phyloP scores from a whole-genome alignment of 2,329 filamentous ascomycete species.

The Aspergillus eucalypticola region DNA sequence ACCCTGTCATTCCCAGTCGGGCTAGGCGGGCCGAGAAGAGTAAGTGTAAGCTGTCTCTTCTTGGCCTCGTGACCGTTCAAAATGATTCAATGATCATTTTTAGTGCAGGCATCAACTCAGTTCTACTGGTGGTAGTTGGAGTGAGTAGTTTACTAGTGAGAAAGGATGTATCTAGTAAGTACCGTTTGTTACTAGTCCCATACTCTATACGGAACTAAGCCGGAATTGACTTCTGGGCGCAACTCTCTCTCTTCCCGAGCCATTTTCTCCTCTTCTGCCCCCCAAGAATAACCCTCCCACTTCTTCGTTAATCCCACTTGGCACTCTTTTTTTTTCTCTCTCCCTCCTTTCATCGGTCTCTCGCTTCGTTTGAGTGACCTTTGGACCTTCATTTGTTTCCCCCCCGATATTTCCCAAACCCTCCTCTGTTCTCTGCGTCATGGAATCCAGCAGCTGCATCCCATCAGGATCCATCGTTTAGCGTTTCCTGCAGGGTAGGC shows the following conservation, averaged over 20 bases:
- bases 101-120: too few relatives aligned
- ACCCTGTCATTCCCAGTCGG: not conserved
- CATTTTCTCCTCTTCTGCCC: not conserved
- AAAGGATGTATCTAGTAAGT: not conserved
- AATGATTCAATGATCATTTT: too few relatives aligned
- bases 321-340: not conserved
- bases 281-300: not conserved
- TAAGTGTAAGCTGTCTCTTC: not conserved
- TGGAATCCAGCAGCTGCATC: not conserved
- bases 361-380: not conserved
- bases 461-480: not conserved
- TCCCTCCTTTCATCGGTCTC: not conserved
- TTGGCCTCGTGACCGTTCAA: not conserved
- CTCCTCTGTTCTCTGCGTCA: not conserved
- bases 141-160: too few relatives aligned
- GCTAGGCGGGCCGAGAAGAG: not conserved
- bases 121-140: too few relatives aligned
- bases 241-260: not conserved
- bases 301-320: not conserved
- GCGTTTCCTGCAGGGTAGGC: conserved; percentile 3
- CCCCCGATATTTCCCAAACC: too few relatives aligned
- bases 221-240: not conserved
- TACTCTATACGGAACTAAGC: not conserved
- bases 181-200: not conserved
- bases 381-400: not conserved